Conservation (phyloP, 2,329 filamentous ascomycete genomes). For the Fusarium veterinarium region DNA sequence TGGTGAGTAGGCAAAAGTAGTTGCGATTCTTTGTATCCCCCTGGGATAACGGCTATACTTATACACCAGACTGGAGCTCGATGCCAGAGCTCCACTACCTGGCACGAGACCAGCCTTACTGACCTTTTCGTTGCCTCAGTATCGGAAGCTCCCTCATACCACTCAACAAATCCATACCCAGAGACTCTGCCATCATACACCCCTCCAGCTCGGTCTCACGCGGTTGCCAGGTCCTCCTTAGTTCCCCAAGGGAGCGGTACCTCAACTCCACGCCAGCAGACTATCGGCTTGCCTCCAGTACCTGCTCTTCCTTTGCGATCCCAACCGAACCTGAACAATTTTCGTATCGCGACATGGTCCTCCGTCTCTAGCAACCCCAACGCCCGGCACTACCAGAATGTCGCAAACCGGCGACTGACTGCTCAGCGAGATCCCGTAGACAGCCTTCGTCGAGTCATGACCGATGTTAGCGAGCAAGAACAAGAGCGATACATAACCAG, state of each 20-base stretch:
- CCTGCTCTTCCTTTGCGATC: conserved; percentile 54
- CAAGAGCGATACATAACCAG: conserved; percentile 47
- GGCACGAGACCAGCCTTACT: conserved; percentile 37
- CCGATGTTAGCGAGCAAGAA: conserved; percentile 30
- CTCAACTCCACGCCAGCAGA: conserved; percentile 47
- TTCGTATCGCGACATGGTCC: conserved; percentile 71
- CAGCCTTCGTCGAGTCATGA: conserved; percentile 42
- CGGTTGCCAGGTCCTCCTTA: conserved; percentile 30
- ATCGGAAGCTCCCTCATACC: conserved; percentile 74
- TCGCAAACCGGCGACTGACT: conserved; percentile 70
- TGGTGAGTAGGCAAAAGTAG: conserved; percentile 56
- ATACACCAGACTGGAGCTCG: conserved; percentile 5
- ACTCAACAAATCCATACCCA: conserved; percentile 62
- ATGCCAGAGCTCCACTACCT: conserved; percentile 11
- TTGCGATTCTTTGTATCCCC: conserved; percentile 2
- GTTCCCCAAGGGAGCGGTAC: conserved; percentile 39
- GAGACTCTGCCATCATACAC: conserved; percentile 65
- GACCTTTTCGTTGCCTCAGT: conserved; percentile 52
- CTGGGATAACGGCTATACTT: conserved; percentile 7
- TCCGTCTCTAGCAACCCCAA: conserved; percentile 65
- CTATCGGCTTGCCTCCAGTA: conserved; percentile 63
- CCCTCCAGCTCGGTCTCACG: conserved; percentile 46
- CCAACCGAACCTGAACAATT: conserved; percentile 60
- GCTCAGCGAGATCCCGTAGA: conserved; percentile 53
- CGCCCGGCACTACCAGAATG: conserved; percentile 70